Evolutionary conservation across 106 monocot genomes (phyloP).

Genomic region (Allium fistulosum): DNA sequence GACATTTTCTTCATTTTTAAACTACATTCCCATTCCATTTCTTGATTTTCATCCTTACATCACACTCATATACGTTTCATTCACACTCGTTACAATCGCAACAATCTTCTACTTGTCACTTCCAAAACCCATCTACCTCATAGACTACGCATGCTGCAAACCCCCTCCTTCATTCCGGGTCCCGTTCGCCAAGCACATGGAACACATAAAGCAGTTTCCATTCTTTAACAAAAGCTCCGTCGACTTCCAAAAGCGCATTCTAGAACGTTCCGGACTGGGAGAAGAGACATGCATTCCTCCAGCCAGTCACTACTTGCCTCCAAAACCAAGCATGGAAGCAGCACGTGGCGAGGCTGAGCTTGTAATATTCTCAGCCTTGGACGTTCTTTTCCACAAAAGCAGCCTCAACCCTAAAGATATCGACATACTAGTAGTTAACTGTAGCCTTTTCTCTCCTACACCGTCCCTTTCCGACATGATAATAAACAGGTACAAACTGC

Average conservation of each 20-base stretch:
- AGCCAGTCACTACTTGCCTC: slow-evolving; percentile 19
- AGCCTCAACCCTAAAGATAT: slow-evolving; percentile 28
- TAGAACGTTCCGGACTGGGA: slow-evolving; percentile 23
- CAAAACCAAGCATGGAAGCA: slow-evolving; percentile 19
- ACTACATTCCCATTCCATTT: no score
- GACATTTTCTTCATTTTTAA: no score
- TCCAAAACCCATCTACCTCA: slow-evolving; percentile 23
- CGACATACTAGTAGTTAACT: slow-evolving; percentile 56
- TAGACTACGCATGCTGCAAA: slow-evolving; percentile 31
- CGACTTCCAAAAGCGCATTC: slow-evolving; percentile 16
- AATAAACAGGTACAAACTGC: slow-evolving; percentile 33
- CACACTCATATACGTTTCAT: background rate
- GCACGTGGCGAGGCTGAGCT: slow-evolving; percentile 13
- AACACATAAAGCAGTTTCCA: slow-evolving; percentile 19
- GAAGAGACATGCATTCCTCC: slow-evolving; percentile 31
- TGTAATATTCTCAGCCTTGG: slow-evolving; percentile 24
- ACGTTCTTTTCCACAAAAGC: slow-evolving; percentile 9
- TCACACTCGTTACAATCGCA: slow-evolving; percentile 5
- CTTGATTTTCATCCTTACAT: no score
- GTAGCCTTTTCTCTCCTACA: slow-evolving; percentile 54
- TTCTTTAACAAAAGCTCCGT: slow-evolving; percentile 14
- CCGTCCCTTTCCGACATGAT: slow-evolving; percentile 58
- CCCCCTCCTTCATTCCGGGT: slow-evolving; percentile 20
- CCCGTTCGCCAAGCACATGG: slow-evolving; percentile 27
- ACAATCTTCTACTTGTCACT: slow-evolving; percentile 24